Conservation (phyloP, 75 land plant genomes). For the Azolla pinnata region DNA sequence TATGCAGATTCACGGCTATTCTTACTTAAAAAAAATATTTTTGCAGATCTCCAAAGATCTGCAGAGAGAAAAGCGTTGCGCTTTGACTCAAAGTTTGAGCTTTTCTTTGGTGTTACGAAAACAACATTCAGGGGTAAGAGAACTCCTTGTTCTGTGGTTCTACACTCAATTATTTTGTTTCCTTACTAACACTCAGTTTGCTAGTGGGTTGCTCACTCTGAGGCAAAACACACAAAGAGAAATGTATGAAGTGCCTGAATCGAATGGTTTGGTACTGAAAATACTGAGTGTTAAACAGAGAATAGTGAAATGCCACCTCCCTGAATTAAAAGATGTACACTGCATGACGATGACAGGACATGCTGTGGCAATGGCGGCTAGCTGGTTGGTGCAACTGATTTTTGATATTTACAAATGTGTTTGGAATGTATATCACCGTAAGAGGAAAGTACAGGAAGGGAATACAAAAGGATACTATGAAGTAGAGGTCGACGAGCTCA, state of each 20-base stretch:
- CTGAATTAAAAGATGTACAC: no score
- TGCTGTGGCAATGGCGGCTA: conserved; percentile 61
- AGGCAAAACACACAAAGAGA: no score
- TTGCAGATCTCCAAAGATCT: conserved; percentile 73
- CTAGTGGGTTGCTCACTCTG: no score
- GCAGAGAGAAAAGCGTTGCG: conserved; percentile 68
- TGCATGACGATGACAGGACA: conserved; percentile 41
- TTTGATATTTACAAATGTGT: conserved; percentile 55
- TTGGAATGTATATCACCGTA: conserved; percentile 6
- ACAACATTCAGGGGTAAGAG: conserved; percentile 88
- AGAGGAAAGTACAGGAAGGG: conserved; percentile 11
- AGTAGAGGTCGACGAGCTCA: conserved; percentile 22
- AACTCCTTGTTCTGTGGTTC: no score
- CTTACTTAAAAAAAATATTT: neutral
- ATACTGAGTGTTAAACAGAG: no score
- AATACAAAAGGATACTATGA: conserved; percentile 19
- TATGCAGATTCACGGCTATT: no score
- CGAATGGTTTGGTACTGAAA: no score
- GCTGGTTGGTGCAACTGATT: conserved; percentile 77
- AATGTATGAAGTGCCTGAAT: no score
- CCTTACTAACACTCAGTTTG: no score
- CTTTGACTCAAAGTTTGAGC: conserved; percentile 36
- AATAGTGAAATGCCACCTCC: no score
- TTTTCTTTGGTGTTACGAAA: conserved; percentile 47
- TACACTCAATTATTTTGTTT: no score